Conservation (phyloP, 441 rosid genomes). For the Erodium texanum region DNA sequence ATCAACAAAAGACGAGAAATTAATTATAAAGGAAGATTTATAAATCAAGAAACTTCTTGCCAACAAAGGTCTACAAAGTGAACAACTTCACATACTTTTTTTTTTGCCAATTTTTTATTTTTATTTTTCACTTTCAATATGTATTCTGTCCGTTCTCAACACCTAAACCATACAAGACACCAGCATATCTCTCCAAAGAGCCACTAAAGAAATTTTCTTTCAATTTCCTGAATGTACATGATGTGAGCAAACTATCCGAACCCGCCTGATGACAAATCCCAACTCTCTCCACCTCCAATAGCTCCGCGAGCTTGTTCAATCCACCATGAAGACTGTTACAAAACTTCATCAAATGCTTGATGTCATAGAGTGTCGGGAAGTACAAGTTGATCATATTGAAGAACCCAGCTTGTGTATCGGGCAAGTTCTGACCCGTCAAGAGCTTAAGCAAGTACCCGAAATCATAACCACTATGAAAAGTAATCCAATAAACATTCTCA, state of each 20-base stretch:
- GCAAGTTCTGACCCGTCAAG: conserved; percentile 42
- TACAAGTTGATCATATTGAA: conserved; percentile 39
- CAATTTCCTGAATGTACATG: conserved; percentile 56
- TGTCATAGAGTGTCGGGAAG: conserved; percentile 46
- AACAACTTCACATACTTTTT: conserved; percentile 17
- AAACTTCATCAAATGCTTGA: conserved; percentile 58
- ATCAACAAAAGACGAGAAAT: background rate
- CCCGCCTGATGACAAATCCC: conserved; percentile 65
- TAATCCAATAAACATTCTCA: conserved; percentile 46
- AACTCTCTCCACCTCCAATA: conserved; percentile 52
- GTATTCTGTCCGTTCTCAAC: conserved; percentile 47
- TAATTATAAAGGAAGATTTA: conserved; percentile 10
- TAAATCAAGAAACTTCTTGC: conserved; percentile 20
- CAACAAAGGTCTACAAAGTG: conserved; percentile 17
- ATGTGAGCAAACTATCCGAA: conserved; percentile 57
- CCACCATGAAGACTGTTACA: conserved; percentile 64
- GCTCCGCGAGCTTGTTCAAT: conserved; percentile 48
- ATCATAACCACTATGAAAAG: conserved; percentile 58
- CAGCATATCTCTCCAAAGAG: conserved; percentile 56
- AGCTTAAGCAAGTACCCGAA: conserved; percentile 65
- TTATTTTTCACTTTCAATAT: conserved; percentile 18
- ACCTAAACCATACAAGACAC: conserved; percentile 67
- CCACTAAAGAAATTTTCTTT: conserved; percentile 56
- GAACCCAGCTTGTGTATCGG: conserved; percentile 37
- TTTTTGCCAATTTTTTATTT: conserved; percentile 1